Base-by-base conservation (phyloP, 306 rosid species). In the Urtica urens region DNA sequence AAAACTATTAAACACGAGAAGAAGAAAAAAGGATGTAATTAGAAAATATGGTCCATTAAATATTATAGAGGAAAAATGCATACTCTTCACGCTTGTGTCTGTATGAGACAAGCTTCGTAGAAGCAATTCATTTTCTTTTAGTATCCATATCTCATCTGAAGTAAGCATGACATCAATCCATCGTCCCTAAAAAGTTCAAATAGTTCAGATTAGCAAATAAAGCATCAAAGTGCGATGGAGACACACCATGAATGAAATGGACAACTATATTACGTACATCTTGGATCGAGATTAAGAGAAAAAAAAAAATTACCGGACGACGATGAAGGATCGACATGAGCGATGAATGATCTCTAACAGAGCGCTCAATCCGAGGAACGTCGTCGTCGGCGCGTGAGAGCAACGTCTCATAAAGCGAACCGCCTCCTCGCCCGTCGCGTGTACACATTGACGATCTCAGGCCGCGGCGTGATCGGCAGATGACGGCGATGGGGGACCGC, bases 81-180 rank as follows among this genome's bases (percentile, higher is more conserved):
- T 81, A 84, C 97, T n/a, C 58, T 64, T 60, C 46, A 21, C 68
- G 64, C 68, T 51, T 26, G 66, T 48, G 40, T 75, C 47, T 23
- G 70, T 47, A 49, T 70, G 26, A 52, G 68, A 57, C 61, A 60
- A 59, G 49, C 57, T 62, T 56, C 62, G 86, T 46, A 72, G 67
- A 46, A 81, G 66, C 69, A 90, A 59, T 52, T 72, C 87, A 44
- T 81, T 72, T 60, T 72, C 86, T 69, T 76, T 90, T 72, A 90
- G 65, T 62, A 90, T 69, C 92, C 94, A 90, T 62, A 90, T 76
- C 82, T 77, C 81, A 57, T 84, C 77, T 2, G 66, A 68, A 27
- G 76, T 53, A 64, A 90, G 56, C 66, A 79, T 81, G 53, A 77
- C 87, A 65, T 90, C 97, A 62, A 84, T 67, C 64, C 95, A 84